Evolutionary conservation across 1,284 basidiomycete genomes (phyloP).

Genomic region (Ganoderma lingzhi): DNA sequence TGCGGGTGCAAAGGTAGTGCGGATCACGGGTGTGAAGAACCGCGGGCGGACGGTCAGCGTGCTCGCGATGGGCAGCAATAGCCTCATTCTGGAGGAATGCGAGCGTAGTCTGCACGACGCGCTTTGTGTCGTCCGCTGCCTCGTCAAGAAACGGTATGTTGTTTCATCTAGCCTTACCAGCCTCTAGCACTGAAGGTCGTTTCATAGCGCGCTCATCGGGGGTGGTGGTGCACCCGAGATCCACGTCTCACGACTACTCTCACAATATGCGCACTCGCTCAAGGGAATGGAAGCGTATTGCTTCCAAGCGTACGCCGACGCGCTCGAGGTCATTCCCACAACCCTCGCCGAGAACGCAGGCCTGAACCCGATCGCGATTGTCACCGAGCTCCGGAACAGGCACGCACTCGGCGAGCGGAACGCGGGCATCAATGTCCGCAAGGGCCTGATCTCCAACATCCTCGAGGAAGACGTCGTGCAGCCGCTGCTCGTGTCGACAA

Average conservation of each 20-base stretch:
- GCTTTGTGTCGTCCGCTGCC: conserved; percentile 96
- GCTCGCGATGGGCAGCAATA: conserved; percentile 95
- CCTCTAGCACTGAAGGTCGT: neutral
- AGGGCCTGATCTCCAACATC: conserved; percentile 97
- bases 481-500: conserved; percentile 94
- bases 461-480: conserved; percentile 98
- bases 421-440: conserved; percentile 98
- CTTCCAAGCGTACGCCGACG: conserved; percentile 98
- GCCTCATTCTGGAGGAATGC: conserved; percentile 95
- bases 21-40: conserved; percentile 96
- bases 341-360: conserved; percentile 99
- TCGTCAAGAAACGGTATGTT: conserved; percentile 95
- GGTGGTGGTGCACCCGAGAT: conserved; percentile 99
- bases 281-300: conserved; percentile 99
- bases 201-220: conserved; percentile 87
- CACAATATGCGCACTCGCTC: conserved; percentile 92
- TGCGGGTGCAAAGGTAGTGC: conserved; percentile 91
- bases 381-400: conserved; percentile 96
- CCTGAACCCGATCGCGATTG: conserved; percentile 97
- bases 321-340: conserved; percentile 97
- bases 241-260: conserved; percentile 93
- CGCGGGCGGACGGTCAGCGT: conserved; percentile 95
- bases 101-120: conserved; percentile 99
- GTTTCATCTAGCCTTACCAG: neutral
- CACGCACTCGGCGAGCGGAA: conserved; percentile 95